Conservation (phyloP, 805 yeast species). For the Sugiyamaella qingdaonensis region DNA sequence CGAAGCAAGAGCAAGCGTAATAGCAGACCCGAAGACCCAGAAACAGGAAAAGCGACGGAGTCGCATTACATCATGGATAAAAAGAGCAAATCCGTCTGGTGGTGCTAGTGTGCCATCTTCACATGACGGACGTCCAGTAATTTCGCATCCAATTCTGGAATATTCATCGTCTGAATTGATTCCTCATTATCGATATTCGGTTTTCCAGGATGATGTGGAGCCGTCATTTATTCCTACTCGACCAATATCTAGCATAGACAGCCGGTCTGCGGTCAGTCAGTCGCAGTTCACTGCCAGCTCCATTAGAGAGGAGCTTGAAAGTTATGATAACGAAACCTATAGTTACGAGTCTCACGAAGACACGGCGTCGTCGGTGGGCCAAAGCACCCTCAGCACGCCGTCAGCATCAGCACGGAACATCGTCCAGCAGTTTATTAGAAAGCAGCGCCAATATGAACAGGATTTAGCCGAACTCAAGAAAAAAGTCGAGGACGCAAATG, state of each 20-base stretch:
- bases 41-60: not conserved
- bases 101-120: not conserved
- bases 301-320: not conserved
- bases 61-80: constrained; percentile 11
- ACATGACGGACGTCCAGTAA: constrained; percentile 13
- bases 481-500: constrained; percentile 20
- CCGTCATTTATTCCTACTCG: not conserved
- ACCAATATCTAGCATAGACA: not conserved
- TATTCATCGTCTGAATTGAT: constrained; percentile 24
- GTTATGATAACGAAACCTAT: not conserved
- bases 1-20: not conserved
- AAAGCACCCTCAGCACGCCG: not conserved
- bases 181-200: constrained; percentile 8
- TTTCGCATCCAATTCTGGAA: constrained; percentile 24
- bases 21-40: not conserved
- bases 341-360: not conserved
- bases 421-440: not conserved
- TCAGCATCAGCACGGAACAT: not conserved
- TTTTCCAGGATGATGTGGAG: not conserved
- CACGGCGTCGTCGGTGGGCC: not conserved
- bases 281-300: not conserved
- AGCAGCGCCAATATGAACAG: not conserved
- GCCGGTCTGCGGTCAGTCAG: not conserved
- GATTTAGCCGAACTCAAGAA: not conserved
- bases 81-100: constrained; percentile 2